Percentiles rank a stretch among this genome's conserved stretches.
These are phyloP conservation scores for Colletotrichum incanum DNA, from an alignment of 2,329 filamentous ascomycete species.

Conservation along the genomic window DNA sequence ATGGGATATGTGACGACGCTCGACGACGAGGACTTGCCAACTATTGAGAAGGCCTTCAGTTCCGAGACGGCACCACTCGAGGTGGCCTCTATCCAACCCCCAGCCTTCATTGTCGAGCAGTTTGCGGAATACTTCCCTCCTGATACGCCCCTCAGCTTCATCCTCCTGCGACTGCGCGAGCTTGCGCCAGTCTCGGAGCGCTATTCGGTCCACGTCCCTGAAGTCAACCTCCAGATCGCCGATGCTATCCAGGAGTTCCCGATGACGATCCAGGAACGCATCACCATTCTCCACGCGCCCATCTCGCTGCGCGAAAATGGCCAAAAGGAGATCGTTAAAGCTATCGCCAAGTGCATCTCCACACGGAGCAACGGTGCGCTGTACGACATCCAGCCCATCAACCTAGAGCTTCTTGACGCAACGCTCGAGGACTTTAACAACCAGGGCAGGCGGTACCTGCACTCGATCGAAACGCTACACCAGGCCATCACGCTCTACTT, in stretches of 20 bases:
- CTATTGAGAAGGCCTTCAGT: conserved; percentile 75
- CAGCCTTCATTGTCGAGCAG: conserved; percentile 77
- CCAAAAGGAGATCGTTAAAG: conserved; percentile 68
- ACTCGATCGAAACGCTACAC: conserved; percentile 83
- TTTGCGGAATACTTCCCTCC: conserved; percentile 88
- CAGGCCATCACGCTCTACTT: conserved; percentile 87
- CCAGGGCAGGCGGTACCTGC: conserved; percentile 68
- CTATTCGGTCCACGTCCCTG: conserved; percentile 76
- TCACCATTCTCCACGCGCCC: conserved; percentile 83
- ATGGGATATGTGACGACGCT: conserved; percentile 86
- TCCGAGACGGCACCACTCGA: conserved; percentile 76
- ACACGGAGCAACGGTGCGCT: conserved; percentile 77
- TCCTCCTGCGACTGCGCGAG: conserved; percentile 82
- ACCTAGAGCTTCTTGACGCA: conserved; percentile 82
- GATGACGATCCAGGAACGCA: conserved; percentile 81
- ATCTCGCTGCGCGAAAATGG: conserved; percentile 67
- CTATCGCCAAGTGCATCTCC: conserved; percentile 80
- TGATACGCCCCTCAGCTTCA: conserved; percentile 85
- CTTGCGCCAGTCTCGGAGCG: conserved; percentile 74
- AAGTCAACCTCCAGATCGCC: conserved; percentile 76
- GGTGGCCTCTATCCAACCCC: conserved; percentile 82
- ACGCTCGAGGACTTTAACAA: conserved; percentile 55
- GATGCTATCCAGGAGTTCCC: conserved; percentile 82
- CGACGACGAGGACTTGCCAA: conserved; percentile 76
- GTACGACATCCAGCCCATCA: conserved; percentile 78